A percentile compares a stretch with the other conserved stretches of the same genome.
These are phyloP conservation scores for Lactifluus hygrophoroides DNA, from an alignment of 768 basidiomycete genomes.

Conservation along the genomic window DNA sequence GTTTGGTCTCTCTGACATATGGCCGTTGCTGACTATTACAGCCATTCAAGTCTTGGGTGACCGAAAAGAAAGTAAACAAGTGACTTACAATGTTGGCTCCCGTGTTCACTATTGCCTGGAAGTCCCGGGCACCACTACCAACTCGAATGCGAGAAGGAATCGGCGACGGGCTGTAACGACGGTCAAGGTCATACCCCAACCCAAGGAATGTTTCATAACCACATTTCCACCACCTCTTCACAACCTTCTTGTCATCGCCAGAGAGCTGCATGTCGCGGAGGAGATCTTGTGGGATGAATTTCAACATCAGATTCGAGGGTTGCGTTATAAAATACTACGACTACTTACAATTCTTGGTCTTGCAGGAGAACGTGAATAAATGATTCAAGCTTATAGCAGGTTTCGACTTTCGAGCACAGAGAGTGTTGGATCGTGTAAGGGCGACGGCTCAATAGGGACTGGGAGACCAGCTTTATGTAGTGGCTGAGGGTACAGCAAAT, in stretches of 20 bases:
- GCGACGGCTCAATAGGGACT: no score
- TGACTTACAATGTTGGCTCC: background rate
- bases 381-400: no score
- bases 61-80: background rate
- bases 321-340: no score
- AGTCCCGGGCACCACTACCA: no score
- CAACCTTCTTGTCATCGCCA: background rate
- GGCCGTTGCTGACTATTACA: background rate
- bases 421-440: no score
- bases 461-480: no score
- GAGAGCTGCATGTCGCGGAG: no score
- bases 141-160: background rate
- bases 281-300: background rate
- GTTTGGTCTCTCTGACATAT: background rate
- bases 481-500: no score
- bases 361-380: no score
- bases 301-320: background rate
- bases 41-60: background rate
- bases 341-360: no score
- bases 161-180: background rate
- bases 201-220: background rate
- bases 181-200: background rate
- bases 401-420: no score
- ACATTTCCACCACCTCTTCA: constrained; percentile 1
- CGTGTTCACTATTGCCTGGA: background rate